Conservation (phyloP, 148 eudicot genomes). For the Pharnaceum exiguum region DNA sequence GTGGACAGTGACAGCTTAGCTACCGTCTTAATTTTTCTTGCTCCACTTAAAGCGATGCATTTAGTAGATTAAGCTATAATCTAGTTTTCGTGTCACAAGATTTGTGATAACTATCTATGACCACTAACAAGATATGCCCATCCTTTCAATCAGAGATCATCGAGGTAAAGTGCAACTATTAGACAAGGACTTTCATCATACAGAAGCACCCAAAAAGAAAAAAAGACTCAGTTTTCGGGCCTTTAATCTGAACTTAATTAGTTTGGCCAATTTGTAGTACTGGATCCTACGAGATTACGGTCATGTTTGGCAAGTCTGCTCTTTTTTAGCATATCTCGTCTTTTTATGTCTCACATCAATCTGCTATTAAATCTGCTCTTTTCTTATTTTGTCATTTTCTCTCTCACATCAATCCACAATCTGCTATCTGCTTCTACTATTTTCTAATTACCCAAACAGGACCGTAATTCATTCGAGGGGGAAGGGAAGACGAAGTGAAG, state of each 20-base stretch:
- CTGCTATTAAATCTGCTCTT: too few species aligned
- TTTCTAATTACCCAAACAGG: too few species aligned
- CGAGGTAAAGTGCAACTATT: conserved; percentile 22
- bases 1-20: conserved; percentile 45
- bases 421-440: too few species aligned
- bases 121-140: conserved; percentile 27
- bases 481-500: too few species aligned
- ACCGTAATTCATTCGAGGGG: too few species aligned
- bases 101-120: conserved; percentile 31
- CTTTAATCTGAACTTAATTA: conserved; percentile 49
- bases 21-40: conserved; percentile 18
- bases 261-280: too few species aligned
- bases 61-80: background rate
- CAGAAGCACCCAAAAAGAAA: conserved; percentile 61
- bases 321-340: too few species aligned
- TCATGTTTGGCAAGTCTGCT: too few species aligned
- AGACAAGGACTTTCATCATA: conserved; percentile 17
- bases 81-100: conserved; percentile 25
- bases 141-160: conserved; percentile 11
- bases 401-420: too few species aligned
- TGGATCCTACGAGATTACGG: too few species aligned
- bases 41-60: conserved; percentile 9
- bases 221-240: conserved; percentile 37
- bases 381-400: too few species aligned
- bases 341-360: too few species aligned